Base-by-base conservation (phyloP, 352 stramenopile genomes). In the Phytophthora agathidicida region DNA sequence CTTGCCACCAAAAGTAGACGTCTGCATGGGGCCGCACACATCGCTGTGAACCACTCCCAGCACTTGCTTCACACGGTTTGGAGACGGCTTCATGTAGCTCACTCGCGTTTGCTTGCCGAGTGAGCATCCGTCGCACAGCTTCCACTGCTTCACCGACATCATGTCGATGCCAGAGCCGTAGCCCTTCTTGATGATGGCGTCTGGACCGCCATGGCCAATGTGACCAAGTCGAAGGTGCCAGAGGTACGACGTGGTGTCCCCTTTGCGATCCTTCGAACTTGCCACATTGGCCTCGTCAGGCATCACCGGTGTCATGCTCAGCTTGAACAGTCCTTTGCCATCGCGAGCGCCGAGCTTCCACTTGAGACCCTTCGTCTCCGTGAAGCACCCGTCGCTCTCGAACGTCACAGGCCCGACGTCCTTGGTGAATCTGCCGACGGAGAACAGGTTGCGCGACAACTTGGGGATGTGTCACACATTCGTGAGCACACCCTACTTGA, bases 21-120 rank as follows among this genome's bases (percentile, higher is more conserved):
- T n/a, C n/a, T n/a, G n/a, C n/a, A n/a, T n/a, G n/a, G n/a, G n/a
- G n/a, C n/a, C n/a, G n/a, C n/a, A n/a, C n/a, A n/a, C n/a, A n/a
- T n/a, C n/a, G n/a, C n/a, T n/a, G n/a, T n/a, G n/a, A 7, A 47
- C n/a, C 7, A 47, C 41, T 17, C 47, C 36, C 28, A 57, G 5
- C 28, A 44, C 8, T 41, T 57, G 13, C 31, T 48, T 47, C 3
- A 19, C 48, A n/a, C 32, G 41, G 24, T 44, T 48, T 7, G 37
- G 31, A 2, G 31, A 57, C 24, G 10, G n/a, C 24, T 22, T 23
- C 48, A 37, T 42, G 32, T 43, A 57, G 7, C 48, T 57, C 19
- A 57, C 32, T 57, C 48, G 48, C n/a, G 48, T 57, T 44, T 57
- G 48, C 31, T 44, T 57, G 32, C 48, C 47, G 27, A 57, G 48